A percentile compares a stretch with the other conserved stretches of the same genome.
Conservation (phyloP, 192 early-diverging fungal genomes). For the Mortierella alpina region DNA sequence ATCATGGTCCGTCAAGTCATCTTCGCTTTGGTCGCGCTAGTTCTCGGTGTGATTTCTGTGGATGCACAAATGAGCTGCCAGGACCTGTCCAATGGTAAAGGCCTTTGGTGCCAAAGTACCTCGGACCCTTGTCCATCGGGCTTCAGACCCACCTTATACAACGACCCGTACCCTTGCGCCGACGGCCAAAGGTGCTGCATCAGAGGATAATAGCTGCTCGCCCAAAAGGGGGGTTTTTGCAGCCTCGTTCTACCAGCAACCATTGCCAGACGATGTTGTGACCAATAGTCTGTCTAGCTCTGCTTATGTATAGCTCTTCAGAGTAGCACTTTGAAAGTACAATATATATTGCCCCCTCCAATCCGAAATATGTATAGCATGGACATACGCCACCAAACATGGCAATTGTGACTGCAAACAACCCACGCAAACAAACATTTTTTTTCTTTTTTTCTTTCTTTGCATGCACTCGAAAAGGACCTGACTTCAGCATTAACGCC, state of each 20-base stretch:
- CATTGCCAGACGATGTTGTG: too few species aligned
- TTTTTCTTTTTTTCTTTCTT: conserved; percentile 28
- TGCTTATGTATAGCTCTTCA: too few species aligned
- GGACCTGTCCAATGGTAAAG: conserved; percentile 10
- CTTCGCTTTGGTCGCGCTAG: conserved; percentile 7
- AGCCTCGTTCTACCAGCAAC: neutral
- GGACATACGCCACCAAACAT: neutral
- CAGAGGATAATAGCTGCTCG: neutral
- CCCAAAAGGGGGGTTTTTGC: neutral
- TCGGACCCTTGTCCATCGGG: neutral
- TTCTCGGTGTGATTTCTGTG: conserved; percentile 7
- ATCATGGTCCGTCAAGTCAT: conserved; percentile 14
- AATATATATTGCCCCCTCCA: too few species aligned
- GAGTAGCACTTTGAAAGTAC: too few species aligned
- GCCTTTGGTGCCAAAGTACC: neutral
- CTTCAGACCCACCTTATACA: neutral
- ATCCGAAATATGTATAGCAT: too few species aligned
- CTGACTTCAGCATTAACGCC: neutral
- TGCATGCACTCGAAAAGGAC: neutral
- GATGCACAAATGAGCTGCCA: neutral
- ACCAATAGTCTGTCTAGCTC: too few species aligned
- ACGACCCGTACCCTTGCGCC: conserved; percentile 3
- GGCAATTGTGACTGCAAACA: neutral
- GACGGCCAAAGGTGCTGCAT: conserved; percentile 9
- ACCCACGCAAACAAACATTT: conserved; percentile 4